Evolutionary conservation across 768 basidiomycete genomes (phyloP), one percentile per base, ranked within the genome.

Genomic region (Tubosaeta sp.): DNA sequence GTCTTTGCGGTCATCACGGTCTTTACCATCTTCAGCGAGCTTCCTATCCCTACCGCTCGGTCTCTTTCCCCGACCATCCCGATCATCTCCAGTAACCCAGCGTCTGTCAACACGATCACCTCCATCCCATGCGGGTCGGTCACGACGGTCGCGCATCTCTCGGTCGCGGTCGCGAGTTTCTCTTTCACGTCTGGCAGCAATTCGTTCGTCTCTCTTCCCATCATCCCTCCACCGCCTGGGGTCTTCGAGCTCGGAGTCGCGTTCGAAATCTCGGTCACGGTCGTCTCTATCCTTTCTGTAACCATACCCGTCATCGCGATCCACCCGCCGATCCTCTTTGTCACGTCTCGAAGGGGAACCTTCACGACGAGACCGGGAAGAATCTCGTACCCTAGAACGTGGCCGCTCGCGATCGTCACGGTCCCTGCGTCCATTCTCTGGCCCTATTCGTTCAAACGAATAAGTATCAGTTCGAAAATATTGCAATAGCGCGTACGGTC

Each of bases 171-270:
- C 72, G 27, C 65, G 66, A n/a, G 67, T 58, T 39, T 80, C 77
- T 39, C 79, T 77, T 51, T 80, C 75, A 52, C 86, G 79, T 48
- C 86, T 76, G 17, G 81, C 74, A 38, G 83, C 79, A 50, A 89
- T 63, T 32, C 88, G 76, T 61, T 91, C 88, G 39, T 91, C 88
- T 43, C 88, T 78, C 66, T 82, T 86, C 14, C 88, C 88, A 58
- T 91, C 88, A 63, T 91, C 88, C 59, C 86, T 76, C 88, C 88
- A 91, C 54, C 83, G 81, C 48, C 89, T 76, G 25, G 83, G 72
- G 58, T 90, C 86, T 41, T 89, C 87, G 8, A 70, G 69, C 14
- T 83, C 83, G n/a, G 55, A 61, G 33, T 81, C 81, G 17, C 75
- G 74, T 26, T 78, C 79, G 44, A 68, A 55, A 49, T 79, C 76